Evolutionary conservation across 163 green algal species (phyloP).

Genomic region (Chlamydomonas reinhardtii): DNA sequence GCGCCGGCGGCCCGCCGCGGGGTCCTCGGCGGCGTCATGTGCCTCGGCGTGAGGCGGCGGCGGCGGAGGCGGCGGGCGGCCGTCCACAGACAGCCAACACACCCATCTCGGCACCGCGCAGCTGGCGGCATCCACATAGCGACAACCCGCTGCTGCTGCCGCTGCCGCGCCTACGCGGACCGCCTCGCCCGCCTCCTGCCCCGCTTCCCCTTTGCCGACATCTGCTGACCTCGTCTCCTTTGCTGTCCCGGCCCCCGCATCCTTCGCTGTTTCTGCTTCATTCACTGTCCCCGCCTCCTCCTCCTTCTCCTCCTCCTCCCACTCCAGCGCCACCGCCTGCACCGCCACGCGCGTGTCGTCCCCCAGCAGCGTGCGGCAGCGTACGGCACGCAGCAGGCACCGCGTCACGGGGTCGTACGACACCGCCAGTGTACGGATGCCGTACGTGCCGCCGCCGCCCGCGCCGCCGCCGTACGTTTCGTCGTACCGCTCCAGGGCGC

Average conservation of each 20-base stretch:
- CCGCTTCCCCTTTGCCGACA: too few relatives aligned
- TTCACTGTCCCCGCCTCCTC: background rate
- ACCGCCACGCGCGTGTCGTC: conserved; percentile 8
- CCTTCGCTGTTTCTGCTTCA: background rate
- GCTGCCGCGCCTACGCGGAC: background rate
- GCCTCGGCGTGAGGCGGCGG: background rate
- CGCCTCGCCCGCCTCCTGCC: background rate
- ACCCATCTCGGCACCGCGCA: background rate
- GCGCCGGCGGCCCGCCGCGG: background rate
- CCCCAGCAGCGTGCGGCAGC: background rate
- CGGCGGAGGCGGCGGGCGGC: background rate
- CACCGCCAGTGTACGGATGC: conserved; percentile 22
- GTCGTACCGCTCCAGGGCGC: conserved; percentile 23
- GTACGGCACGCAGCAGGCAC: conserved; percentile 23
- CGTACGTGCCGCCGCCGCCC: background rate
- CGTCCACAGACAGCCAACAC: background rate
- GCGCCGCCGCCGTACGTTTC: background rate
- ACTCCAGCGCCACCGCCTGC: conserved; percentile 5
- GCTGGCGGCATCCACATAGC: background rate
- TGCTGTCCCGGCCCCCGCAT: too few relatives aligned
- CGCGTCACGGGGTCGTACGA: conserved; percentile 15
- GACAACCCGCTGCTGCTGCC: background rate
- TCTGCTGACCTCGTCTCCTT: too few relatives aligned
- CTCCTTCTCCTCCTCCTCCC: background rate
- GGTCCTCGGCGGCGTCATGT: background rate